Conservation (phyloP, 495 filamentous ascomycete species). For the Pyrenula aspistea region DNA sequence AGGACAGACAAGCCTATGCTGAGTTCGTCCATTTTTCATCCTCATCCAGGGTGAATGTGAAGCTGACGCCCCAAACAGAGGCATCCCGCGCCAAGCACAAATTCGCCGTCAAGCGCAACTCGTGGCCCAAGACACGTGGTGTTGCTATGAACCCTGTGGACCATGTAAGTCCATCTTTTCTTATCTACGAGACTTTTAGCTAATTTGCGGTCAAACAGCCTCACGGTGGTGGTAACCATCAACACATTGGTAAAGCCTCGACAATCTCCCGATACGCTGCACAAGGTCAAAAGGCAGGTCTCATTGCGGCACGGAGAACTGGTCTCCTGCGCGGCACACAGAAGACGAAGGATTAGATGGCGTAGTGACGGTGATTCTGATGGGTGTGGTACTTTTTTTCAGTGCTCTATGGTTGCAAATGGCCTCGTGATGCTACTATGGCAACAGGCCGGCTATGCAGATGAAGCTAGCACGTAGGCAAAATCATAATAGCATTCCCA, state of each 20-base stretch:
- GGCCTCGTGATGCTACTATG: too few species aligned
- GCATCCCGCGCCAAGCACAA: conserved; percentile 98
- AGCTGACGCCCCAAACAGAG: conserved; percentile 39
- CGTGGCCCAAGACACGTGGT: conserved; percentile 99
- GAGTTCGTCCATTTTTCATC: conserved; percentile 37
- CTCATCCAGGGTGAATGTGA: background rate
- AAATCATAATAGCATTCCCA: too few species aligned
- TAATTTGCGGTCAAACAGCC: conserved; percentile 36
- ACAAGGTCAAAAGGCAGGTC: conserved; percentile 99
- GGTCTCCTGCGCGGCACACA: conserved; percentile 99
- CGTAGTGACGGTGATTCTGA: too few species aligned
- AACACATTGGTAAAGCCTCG: conserved; percentile 99
- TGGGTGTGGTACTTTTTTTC: too few species aligned
- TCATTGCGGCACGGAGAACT: conserved; percentile 97
- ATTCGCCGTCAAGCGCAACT: conserved; percentile 99
- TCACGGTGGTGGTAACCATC: conserved; percentile 99
- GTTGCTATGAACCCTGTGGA: conserved; percentile 99
- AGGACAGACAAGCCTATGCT: conserved; percentile 98
- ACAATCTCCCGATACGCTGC: conserved; percentile 96
- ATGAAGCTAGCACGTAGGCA: too few species aligned
- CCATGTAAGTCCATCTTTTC: conserved; percentile 51
- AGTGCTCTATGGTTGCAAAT: too few species aligned
- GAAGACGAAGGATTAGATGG: conserved; percentile 90
- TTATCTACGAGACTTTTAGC: background rate
- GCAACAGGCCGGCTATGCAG: too few species aligned